A percentile compares a stretch with the other conserved stretches of the same genome.
Evolutionary conservation across 768 basidiomycete genomes (phyloP).

Genomic region (Russula vinacea): DNA sequence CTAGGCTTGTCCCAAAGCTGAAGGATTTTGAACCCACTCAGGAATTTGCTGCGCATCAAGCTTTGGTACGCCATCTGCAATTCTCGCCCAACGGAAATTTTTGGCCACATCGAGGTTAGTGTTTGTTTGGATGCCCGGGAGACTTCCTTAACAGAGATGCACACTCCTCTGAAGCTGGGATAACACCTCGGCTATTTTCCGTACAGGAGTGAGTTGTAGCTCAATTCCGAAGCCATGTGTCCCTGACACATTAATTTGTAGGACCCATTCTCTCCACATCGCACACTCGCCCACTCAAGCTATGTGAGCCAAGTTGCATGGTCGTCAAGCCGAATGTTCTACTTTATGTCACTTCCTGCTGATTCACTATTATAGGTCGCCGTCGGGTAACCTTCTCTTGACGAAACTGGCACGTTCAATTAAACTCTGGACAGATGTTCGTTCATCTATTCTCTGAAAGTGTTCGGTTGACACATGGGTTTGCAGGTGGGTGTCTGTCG

Average conservation of each 20-base stretch:
- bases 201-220: constrained; percentile 49
- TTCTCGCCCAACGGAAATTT: constrained; percentile 73
- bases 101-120: constrained; percentile 66
- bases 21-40: constrained; percentile 53
- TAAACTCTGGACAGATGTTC: constrained; percentile 70
- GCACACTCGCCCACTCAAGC: constrained; percentile 64
- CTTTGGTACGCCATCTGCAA: constrained; percentile 67
- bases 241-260: constrained; percentile 31
- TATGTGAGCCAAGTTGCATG: constrained; percentile 77
- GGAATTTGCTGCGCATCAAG: constrained; percentile 61
- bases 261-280: constrained; percentile 57
- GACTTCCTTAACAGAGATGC: neutral
- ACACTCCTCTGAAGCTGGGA: constrained; percentile 54
- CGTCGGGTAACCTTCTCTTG: constrained; percentile 55
- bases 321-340: constrained; percentile 35
- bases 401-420: constrained; percentile 62
- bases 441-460: constrained; percentile 25
- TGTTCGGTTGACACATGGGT: constrained; percentile 7
- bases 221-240: neutral
- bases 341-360: neutral
- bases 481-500: constrained; percentile 63
- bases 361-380: constrained; percentile 47
- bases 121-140: constrained; percentile 5
- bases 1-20: constrained; percentile 52
- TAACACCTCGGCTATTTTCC: constrained; percentile 63